phyloP scores from a whole-genome alignment of 352 stramenopile genomes.

The Phytophthora sp. region DNA sequence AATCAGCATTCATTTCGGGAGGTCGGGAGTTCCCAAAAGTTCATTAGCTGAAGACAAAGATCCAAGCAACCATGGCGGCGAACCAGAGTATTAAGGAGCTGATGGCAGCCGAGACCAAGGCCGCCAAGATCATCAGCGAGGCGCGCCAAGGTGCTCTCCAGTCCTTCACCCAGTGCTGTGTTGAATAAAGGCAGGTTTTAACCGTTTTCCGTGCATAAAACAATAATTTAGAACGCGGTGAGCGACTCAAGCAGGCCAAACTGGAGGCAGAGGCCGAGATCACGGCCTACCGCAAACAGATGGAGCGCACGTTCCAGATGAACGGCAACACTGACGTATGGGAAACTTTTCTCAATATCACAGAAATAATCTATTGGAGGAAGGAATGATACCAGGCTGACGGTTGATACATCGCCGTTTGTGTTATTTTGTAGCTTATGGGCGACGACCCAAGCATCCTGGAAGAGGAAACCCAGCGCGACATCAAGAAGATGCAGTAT shows the following conservation, averaged over 20 bases:
- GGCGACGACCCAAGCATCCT: slow-evolving; percentile 78
- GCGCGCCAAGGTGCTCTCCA: slow-evolving; percentile 65
- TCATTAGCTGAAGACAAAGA: slow-evolving; percentile 29
- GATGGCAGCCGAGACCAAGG: slow-evolving; percentile 89
- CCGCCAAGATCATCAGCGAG: slow-evolving; percentile 91
- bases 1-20: too few relatives aligned
- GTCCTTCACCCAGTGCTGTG: neutral
- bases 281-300: slow-evolving; percentile 83
- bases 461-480: slow-evolving; percentile 77
- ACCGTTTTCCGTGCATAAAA: neutral
- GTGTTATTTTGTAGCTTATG: slow-evolving; percentile 58
- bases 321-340: slow-evolving; percentile 83
- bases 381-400: slow-evolving; percentile 5
- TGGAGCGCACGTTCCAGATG: slow-evolving; percentile 89
- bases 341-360: slow-evolving; percentile 5
- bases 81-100: slow-evolving; percentile 92
- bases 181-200: neutral
- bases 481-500: slow-evolving; percentile 86
- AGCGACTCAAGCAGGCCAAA: slow-evolving; percentile 90
- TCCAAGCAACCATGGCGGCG: slow-evolving; percentile 61
- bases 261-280: slow-evolving; percentile 87
- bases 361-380: slow-evolving; percentile 5
- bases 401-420: neutral
- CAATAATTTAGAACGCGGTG: slow-evolving; percentile 71
- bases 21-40: neutral